Evolutionary conservation across 1,284 basidiomycete species (phyloP), one percentile per base, ranked within the genome.

Genomic region (Microbotryomycetes sp.): DNA sequence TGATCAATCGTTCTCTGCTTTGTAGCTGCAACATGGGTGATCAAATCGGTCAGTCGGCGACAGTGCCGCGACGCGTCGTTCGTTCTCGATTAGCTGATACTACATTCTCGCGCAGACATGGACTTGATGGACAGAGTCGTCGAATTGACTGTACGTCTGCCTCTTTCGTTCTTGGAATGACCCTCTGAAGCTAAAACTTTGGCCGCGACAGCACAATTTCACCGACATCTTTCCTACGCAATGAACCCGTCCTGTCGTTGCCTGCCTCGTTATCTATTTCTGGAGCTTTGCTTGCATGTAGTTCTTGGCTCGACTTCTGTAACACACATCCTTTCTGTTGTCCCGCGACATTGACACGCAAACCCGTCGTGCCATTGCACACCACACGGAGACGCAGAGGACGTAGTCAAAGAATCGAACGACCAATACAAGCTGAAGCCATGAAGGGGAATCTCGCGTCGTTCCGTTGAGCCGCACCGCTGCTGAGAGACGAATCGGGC

Each of bases 51-150:
- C 68, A 57, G 84, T 47, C 24, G 24, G n/a, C 13, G 48, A 9
- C 27, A 50, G 27, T 9, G 27, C 28, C 27, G 1, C 21, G 7
- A 21, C 47, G 9, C 28, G 18, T 35, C 23, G 5, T 4, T 15
- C 15, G n/a, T 46, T 21, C 31, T 11, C 35, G 35, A 41, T 52
- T n/a, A 45, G 35, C 18, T 35, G 5, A n/a, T 16, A 13, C 30
- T 35, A 49, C 26, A 58, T 60, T 66, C 52, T 30, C 16, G 23
- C 26, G 28, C 65, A 88, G 86, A 88, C 67, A 78, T 87, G 78
- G 79, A 81, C 46, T 70, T 87, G 31, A 81, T 84, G 31, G 82
- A 88, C 61, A 82, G 85, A 63, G 80, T 81, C 13, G 79, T 87
- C 52, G 81, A 84, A 65, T 74, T 71, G 51, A 58, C 45, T 18